Conservation (phyloP, 176 grass and related monocot genomes). For the Phyllostachys edulis region DNA sequence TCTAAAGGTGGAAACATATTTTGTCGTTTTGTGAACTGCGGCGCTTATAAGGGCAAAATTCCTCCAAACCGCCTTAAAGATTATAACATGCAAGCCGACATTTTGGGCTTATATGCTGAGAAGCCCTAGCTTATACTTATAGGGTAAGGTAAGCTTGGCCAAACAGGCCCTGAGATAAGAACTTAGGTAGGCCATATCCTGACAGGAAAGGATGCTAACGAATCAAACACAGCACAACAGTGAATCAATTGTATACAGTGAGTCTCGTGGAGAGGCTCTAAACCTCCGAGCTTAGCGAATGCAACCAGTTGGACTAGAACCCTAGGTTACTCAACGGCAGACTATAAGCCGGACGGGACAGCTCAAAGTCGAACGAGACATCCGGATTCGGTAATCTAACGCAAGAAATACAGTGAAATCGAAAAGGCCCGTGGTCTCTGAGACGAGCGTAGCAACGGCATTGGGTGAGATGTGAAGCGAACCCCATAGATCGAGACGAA, state of each 20-base stretch:
- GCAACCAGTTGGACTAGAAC: background rate
- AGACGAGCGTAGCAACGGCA: background rate
- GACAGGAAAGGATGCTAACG: background rate
- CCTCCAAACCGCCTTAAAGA: background rate
- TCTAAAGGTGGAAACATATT: background rate
- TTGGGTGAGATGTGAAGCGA: background rate
- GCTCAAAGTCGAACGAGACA: background rate
- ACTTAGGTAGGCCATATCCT: background rate
- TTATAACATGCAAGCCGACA: background rate
- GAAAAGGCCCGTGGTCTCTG: too few species aligned
- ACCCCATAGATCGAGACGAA: background rate
- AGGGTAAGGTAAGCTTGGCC: background rate
- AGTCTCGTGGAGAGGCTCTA: background rate
- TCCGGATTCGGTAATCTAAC: background rate
- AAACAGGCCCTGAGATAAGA: background rate
- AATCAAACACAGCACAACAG: background rate
- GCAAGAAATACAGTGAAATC: background rate
- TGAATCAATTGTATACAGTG: background rate
- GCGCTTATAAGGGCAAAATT: background rate
- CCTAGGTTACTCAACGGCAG: background rate
- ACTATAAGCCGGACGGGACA: background rate
- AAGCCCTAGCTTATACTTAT: background rate
- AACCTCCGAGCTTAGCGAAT: background rate
- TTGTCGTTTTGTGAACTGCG: background rate
- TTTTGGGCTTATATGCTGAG: background rate